These are phyloP conservation scores for Lactarius evosmus DNA, from an alignment of 768 basidiomycete genomes.

Conservation along the genomic window DNA sequence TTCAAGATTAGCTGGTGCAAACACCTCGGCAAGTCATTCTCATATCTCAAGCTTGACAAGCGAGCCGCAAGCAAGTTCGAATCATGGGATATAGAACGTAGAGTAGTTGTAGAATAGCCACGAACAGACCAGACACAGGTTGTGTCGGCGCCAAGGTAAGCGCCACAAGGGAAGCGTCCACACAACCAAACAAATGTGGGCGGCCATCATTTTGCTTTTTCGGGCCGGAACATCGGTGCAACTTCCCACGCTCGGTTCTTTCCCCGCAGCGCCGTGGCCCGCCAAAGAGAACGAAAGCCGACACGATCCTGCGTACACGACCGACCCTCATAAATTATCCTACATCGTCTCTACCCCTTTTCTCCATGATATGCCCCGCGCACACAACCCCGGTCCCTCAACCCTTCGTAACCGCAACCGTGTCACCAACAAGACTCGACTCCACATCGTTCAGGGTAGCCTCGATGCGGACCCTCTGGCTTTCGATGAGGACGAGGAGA, in stretches of 20 bases:
- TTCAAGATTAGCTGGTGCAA: background rate
- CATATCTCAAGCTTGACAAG: background rate
- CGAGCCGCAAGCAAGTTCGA: background rate
- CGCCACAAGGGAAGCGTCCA: slow-evolving; percentile 21
- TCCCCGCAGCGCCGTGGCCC: slow-evolving; percentile 30
- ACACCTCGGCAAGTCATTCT: background rate
- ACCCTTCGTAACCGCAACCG: slow-evolving; percentile 84
- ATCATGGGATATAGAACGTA: background rate
- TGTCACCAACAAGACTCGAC: slow-evolving; percentile 89
- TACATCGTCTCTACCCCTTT: slow-evolving; percentile 37
- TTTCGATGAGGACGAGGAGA: slow-evolving; percentile 84
- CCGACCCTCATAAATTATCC: slow-evolving; percentile 28
- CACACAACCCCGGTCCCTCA: slow-evolving; percentile 70
- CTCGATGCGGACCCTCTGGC: slow-evolving; percentile 78
- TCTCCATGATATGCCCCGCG: slow-evolving; percentile 87
- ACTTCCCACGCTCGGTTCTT: slow-evolving; percentile 29
- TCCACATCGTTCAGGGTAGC: slow-evolving; percentile 77
- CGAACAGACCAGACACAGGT: background rate
- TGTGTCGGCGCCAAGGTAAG: slow-evolving; percentile 18
- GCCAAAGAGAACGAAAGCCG: slow-evolving; percentile 28
- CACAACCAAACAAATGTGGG: slow-evolving; percentile 25
- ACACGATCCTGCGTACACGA: slow-evolving; percentile 25
- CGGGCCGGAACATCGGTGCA: slow-evolving; percentile 26
- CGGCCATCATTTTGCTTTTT: slow-evolving; percentile 25
- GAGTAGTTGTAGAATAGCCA: slow-evolving; percentile 12